phyloP scores from a whole-genome alignment of 768 basidiomycete species.

The Coprinopsis sp. region DNA sequence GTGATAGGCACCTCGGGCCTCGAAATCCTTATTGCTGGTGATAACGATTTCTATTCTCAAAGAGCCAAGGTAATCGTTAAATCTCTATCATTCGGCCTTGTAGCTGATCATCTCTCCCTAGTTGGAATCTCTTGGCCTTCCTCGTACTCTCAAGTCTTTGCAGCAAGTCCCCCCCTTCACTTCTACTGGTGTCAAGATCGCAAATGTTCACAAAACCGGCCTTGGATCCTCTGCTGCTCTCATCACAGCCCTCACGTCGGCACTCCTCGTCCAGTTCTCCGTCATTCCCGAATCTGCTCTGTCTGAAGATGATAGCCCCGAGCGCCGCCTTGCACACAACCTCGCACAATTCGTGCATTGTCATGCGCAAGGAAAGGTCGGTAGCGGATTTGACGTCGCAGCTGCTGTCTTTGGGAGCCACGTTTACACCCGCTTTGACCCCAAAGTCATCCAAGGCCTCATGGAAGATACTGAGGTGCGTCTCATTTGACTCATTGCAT shows the following conservation, averaged over 20 bases:
- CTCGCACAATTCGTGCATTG: slow-evolving; percentile 94
- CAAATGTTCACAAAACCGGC: slow-evolving; percentile 95
- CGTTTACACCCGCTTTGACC: slow-evolving; percentile 83
- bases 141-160: slow-evolving; percentile 61
- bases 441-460: slow-evolving; percentile 58
- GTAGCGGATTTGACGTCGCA: slow-evolving; percentile 95
- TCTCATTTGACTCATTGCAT: slow-evolving; percentile 5
- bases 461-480: slow-evolving; percentile 54
- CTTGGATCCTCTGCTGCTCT: slow-evolving; percentile 96
- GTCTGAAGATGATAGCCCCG: slow-evolving; percentile 36
- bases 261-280: slow-evolving; percentile 71
- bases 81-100: slow-evolving; percentile 1
- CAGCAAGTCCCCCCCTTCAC: slow-evolving; percentile 71
- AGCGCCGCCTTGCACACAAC: slow-evolving; percentile 76
- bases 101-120: slow-evolving; percentile 30
- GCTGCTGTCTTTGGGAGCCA: slow-evolving; percentile 95
- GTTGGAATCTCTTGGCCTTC: slow-evolving; percentile 61
- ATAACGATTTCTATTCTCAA: slow-evolving; percentile 99
- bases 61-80: slow-evolving; percentile 60
- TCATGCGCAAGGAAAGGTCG: slow-evolving; percentile 95
- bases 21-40: slow-evolving; percentile 80
- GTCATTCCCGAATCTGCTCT: slow-evolving; percentile 54
- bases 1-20: slow-evolving; percentile 51
- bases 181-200: slow-evolving; percentile 60
- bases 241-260: slow-evolving; percentile 90